Percentiles rank a stretch among this genome's conserved stretches.
phyloP scores from a whole-genome alignment of 352 stramenopile species.

The Pythium chondricola region DNA sequence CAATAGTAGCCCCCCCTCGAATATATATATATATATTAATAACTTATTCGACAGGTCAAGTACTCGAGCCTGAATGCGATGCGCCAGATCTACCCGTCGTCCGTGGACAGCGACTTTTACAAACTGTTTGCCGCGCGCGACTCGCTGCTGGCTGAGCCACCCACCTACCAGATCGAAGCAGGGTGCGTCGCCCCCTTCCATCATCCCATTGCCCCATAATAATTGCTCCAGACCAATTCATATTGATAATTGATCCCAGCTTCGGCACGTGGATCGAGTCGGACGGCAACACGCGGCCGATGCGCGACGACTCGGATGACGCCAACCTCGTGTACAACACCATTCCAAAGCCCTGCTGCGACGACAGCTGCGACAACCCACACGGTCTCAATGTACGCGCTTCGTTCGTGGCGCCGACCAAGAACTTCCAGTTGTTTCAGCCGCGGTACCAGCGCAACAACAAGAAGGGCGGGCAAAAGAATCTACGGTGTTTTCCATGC shows the following conservation, averaged over 20 bases:
- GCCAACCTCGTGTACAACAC: conserved; percentile 67
- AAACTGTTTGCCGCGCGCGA: conserved; percentile 70
- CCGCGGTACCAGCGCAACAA: conserved; percentile 86
- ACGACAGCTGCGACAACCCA: conserved; percentile 79
- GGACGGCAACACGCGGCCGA: conserved; percentile 71
- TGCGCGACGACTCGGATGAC: conserved; percentile 69
- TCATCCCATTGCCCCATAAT: not conserved
- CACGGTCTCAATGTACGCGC: conserved; percentile 72
- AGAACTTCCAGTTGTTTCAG: conserved; percentile 77
- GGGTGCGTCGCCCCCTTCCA: conserved; percentile 22
- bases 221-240: not conserved
- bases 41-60: conserved; percentile 40
- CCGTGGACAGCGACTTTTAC: conserved; percentile 68
- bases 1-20: too few species aligned
- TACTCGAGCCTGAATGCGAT: conserved; percentile 71
- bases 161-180: conserved; percentile 80
- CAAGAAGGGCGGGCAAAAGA: conserved; percentile 88
- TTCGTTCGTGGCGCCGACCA: conserved; percentile 73
- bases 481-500: conserved; percentile 83
- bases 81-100: conserved; percentile 67
- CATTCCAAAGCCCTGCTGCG: conserved; percentile 68
- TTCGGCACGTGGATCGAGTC: conserved; percentile 83
- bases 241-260: conserved; percentile 8
- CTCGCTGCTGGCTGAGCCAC: conserved; percentile 67
- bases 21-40: too few species aligned